Conservation (phyloP, 2,329 filamentous ascomycete species). For the Xenoacremonium recifei region DNA sequence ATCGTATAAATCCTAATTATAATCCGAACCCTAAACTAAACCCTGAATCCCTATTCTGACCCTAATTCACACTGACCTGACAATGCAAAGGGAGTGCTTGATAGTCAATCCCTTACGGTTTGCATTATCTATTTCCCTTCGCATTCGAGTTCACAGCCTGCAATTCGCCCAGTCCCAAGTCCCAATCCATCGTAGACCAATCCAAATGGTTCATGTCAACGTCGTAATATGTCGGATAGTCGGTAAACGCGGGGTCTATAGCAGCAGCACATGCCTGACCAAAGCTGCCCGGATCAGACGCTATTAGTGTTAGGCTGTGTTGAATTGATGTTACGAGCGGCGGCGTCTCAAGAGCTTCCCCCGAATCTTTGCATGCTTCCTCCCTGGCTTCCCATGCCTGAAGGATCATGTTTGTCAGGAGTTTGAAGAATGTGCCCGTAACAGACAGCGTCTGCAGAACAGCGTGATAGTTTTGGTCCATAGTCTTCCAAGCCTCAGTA, state of each 20-base stretch:
- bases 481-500: constrained; percentile 30
- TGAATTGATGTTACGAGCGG: neutral
- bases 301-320: neutral
- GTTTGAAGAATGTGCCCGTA: neutral
- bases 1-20: no score
- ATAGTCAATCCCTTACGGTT: no score
- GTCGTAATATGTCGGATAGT: no score
- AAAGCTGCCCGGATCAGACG: neutral
- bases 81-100: no score
- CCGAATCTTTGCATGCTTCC: neutral
- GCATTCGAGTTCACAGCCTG: neutral
- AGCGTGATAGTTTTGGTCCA: constrained; percentile 31
- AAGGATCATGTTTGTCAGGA: constrained; percentile 1
- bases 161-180: neutral
- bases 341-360: neutral
- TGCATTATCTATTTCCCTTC: no score
- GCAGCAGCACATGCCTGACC: no score
- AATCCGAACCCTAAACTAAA: no score
- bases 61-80: no score
- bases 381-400: constrained; percentile 5
- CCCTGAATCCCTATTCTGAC: no score
- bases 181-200: neutral
- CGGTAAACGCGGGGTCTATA: no score
- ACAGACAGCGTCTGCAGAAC: constrained; percentile 1
- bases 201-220: neutral